Percentiles rank a stretch among this genome's conserved stretches.
These are phyloP conservation scores for Sonneratia caseolaris DNA, from an alignment of 345 rosid species.

Conservation along the genomic window DNA sequence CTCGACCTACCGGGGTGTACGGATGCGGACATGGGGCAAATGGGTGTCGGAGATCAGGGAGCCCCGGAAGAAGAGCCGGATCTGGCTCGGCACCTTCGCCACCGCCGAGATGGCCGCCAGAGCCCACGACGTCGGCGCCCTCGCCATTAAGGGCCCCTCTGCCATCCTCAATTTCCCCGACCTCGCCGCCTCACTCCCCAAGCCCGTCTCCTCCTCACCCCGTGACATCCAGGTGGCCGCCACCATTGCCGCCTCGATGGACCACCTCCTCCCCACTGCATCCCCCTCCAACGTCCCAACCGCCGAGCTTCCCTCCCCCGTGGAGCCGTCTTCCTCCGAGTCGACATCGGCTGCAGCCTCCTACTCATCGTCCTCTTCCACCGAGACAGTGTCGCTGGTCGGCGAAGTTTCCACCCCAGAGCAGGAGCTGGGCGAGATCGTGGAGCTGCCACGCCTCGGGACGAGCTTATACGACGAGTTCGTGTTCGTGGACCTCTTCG, in stretches of 20 bases:
- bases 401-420: constrained; percentile 26
- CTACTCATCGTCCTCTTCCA: neutral
- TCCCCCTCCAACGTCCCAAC: constrained; percentile 88
- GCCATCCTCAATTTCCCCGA: constrained; percentile 52
- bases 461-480: constrained; percentile 53
- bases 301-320: constrained; percentile 73
- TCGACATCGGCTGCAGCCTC: neutral
- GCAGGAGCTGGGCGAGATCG: constrained; percentile 64
- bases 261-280: neutral
- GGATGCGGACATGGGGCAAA: constrained; percentile 54
- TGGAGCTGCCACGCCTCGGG: constrained; percentile 63
- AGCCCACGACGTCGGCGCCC: constrained; percentile 50
- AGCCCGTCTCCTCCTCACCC: constrained; percentile 37
- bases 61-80: constrained; percentile 55
- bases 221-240: constrained; percentile 47
- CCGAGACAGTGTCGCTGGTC: neutral
- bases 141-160: constrained; percentile 37
- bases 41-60: constrained; percentile 68
- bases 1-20: constrained; percentile 44
- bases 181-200: constrained; percentile 32
- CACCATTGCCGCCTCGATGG: constrained; percentile 38
- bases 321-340: constrained; percentile 23
- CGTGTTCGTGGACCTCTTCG: constrained; percentile 39
- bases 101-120: constrained; percentile 62
- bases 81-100: constrained; percentile 57